These are phyloP conservation scores for Acacia acuminata DNA, from an alignment of 306 rosid genomes.

Conservation along the genomic window DNA sequence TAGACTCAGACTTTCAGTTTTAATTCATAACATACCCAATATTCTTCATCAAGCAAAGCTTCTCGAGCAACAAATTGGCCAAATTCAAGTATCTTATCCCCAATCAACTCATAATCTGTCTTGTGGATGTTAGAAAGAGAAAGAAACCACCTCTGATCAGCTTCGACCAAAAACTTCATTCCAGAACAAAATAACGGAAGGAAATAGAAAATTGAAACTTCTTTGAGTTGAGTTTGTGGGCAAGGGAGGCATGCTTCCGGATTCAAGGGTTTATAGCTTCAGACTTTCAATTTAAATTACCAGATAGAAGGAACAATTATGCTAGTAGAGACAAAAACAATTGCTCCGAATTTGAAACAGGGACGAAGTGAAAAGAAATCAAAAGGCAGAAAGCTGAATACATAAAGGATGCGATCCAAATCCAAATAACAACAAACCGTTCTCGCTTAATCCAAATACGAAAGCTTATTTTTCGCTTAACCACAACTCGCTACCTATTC, in stretches of 20 bases:
- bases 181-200: too few relatives aligned
- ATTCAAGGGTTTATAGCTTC: neutral
- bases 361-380: neutral
- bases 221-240: conserved; percentile 40
- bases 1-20: neutral
- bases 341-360: neutral
- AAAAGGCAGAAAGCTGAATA: neutral
- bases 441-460: too few relatives aligned
- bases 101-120: conserved; percentile 52
- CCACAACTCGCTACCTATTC: too few relatives aligned
- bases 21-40: conserved; percentile 56
- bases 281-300: neutral
- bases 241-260: conserved; percentile 38
- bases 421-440: too few relatives aligned
- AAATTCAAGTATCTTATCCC: conserved; percentile 42
- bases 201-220: too few relatives aligned
- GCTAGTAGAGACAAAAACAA: neutral
- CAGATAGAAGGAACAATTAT: neutral
- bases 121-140: too few relatives aligned
- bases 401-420: neutral
- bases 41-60: conserved; percentile 70
- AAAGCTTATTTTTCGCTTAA: too few relatives aligned
- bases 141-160: too few relatives aligned
- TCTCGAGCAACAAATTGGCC: conserved; percentile 63
- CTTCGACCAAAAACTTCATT: too few relatives aligned